phyloP scores from a whole-genome alignment of 108 stramenopile genomes.

The Hondaea fermentalgiana region DNA sequence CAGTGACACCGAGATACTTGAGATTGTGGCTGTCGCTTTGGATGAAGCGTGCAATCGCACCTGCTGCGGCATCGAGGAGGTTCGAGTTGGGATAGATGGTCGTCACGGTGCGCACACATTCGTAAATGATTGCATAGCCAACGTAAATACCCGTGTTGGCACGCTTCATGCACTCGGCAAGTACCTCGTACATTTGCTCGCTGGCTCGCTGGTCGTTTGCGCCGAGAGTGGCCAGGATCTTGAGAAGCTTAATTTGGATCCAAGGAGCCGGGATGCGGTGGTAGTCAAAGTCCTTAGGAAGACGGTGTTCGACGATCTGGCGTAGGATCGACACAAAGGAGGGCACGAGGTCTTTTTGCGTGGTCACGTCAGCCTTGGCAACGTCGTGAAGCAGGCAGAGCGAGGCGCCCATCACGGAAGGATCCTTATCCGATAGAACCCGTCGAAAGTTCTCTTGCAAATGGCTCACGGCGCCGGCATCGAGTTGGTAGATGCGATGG shows the following conservation, averaged over 20 bases:
- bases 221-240: constrained; percentile 82
- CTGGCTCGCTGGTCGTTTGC: constrained; percentile 59
- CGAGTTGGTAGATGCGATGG: constrained; percentile 82
- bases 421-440: constrained; percentile 87
- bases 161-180: constrained; percentile 81
- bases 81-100: constrained; percentile 90
- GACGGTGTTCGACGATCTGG: constrained; percentile 89
- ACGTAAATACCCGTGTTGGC: constrained; percentile 98
- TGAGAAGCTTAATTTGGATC: constrained; percentile 92
- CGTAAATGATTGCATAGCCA: constrained; percentile 93
- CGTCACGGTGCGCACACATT: constrained; percentile 85
- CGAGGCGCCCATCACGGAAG: constrained; percentile 81
- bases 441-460: constrained; percentile 75
- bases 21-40: constrained; percentile 78
- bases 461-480: constrained; percentile 62
- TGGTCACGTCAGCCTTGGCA: constrained; percentile 51
- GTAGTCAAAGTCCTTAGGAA: constrained; percentile 95
- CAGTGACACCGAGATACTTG: constrained; percentile 92
- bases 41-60: constrained; percentile 81
- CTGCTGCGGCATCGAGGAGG: constrained; percentile 87
- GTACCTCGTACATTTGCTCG: constrained; percentile 92
- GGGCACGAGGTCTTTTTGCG: constrained; percentile 85
- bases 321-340: constrained; percentile 85
- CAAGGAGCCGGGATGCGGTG: constrained; percentile 97
- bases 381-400: constrained; percentile 84